phyloP scores from a whole-genome alignment of 129 eudicot species.

The Flaveria bidentis region DNA sequence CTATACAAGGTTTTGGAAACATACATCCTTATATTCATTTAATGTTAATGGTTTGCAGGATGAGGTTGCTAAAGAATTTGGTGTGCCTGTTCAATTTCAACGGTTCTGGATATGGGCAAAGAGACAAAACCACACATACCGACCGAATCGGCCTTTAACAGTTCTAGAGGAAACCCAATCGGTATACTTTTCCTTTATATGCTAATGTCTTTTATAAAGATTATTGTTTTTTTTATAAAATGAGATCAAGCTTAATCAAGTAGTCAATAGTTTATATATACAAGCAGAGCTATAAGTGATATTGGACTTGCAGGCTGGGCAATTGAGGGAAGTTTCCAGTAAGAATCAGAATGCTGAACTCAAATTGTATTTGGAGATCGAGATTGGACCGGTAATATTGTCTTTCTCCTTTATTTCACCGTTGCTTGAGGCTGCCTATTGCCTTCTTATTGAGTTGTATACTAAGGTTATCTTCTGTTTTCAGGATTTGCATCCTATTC shows the following conservation, averaged over 20 bases:
- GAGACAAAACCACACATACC: constrained; percentile 91
- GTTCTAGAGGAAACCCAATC: constrained; percentile 78
- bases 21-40: neutral
- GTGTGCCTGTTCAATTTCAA: constrained; percentile 84
- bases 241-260: neutral
- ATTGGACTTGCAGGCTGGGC: constrained; percentile 69
- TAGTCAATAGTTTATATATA: neutral
- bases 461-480: constrained; percentile 13
- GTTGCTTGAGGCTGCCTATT: constrained; percentile 6
- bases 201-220: neutral
- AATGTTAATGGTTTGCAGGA: constrained; percentile 50
- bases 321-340: constrained; percentile 72
- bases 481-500: constrained; percentile 71
- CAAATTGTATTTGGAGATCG: constrained; percentile 83
- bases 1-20: neutral
- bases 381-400: constrained; percentile 66
- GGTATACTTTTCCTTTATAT: constrained; percentile 37
- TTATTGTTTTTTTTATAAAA: neutral
- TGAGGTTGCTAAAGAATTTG: constrained; percentile 95
- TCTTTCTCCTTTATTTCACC: constrained; percentile 9
- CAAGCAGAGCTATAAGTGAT: constrained; percentile 6
- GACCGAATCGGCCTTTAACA: constrained; percentile 90
- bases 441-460: constrained; percentile 7
- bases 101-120: constrained; percentile 98
- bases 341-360: constrained; percentile 88